Evolutionary conservation across 2,329 filamentous ascomycete species (phyloP).

Genomic region (Beauveria sp.): DNA sequence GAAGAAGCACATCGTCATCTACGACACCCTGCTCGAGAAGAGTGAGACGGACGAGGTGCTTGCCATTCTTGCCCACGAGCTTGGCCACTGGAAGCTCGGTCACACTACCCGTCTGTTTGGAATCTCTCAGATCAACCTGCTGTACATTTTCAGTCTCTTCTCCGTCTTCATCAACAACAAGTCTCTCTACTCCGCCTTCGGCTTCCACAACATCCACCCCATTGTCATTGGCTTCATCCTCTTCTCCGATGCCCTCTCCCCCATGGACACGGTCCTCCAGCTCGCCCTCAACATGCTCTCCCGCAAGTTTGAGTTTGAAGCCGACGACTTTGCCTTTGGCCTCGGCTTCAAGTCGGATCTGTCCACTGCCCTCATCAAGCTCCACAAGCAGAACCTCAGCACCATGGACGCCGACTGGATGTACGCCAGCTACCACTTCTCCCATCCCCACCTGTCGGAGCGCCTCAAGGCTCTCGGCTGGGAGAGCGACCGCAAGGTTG

Average conservation of each 20-base stretch:
- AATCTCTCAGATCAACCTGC: constrained; percentile 82
- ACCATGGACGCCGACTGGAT: constrained; percentile 99
- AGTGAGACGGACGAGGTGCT: constrained; percentile 87
- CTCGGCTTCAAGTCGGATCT: constrained; percentile 81
- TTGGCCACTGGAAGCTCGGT: constrained; percentile 93
- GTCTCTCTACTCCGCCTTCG: constrained; percentile 85
- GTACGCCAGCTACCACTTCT: constrained; percentile 98
- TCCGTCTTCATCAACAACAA: constrained; percentile 95
- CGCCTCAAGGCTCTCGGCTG: constrained; percentile 85
- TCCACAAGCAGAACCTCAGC: constrained; percentile 96
- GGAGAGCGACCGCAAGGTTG: constrained; percentile 51
- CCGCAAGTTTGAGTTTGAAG: constrained; percentile 92
- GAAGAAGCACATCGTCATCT: constrained; percentile 99
- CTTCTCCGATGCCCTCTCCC: constrained; percentile 92
- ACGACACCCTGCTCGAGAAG: constrained; percentile 96
- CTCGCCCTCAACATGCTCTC: constrained; percentile 93
- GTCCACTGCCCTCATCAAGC: constrained; percentile 83
- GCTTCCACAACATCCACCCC: constrained; percentile 73
- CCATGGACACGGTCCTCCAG: constrained; percentile 92
- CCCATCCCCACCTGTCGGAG: constrained; percentile 92
- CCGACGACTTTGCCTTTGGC: constrained; percentile 78
- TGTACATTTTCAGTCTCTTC: constrained; percentile 95
- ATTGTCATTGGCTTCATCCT: constrained; percentile 97
- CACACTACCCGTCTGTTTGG: constrained; percentile 89
- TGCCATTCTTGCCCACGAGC: constrained; percentile 88